These are phyloP conservation scores for Phytophthora tubulina DNA, from an alignment of 352 stramenopile species.

Conservation along the genomic window DNA sequence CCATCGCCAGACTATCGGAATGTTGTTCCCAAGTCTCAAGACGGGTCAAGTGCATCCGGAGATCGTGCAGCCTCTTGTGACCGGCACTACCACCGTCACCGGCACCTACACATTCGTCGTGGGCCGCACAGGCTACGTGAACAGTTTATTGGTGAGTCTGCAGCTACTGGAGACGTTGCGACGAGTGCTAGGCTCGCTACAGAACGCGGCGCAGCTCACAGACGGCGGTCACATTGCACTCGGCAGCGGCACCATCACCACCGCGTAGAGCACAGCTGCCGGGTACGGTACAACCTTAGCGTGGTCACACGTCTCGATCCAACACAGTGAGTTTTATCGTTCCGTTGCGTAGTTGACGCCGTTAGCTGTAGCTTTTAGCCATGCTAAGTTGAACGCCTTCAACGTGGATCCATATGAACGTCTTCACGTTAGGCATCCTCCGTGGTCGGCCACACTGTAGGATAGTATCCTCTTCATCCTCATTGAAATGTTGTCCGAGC, in stretches of 20 bases:
- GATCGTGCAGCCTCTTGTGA: constrained; percentile 31
- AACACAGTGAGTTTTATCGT: not conserved
- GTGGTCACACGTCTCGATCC: not conserved
- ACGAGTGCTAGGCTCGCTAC: constrained; percentile 36
- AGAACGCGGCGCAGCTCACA: constrained; percentile 33
- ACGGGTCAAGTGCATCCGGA: constrained; percentile 21
- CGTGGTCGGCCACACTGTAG: no score
- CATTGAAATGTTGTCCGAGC: no score
- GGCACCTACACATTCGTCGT: constrained; percentile 45
- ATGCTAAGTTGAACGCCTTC: no score
- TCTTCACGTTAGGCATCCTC: no score
- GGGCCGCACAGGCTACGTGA: constrained; percentile 35
- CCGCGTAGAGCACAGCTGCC: not conserved
- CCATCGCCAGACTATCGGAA: constrained; percentile 33
- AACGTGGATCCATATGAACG: no score
- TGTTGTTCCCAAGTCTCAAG: constrained; percentile 44
- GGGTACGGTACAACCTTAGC: not conserved
- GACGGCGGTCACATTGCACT: constrained; percentile 29
- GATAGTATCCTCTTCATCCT: no score
- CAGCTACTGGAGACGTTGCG: constrained; percentile 47
- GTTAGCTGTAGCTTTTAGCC: not conserved
- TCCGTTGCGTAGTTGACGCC: not conserved
- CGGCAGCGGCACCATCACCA: constrained; percentile 38
- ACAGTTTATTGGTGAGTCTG: constrained; percentile 32
- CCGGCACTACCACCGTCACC: constrained; percentile 28